phyloP scores from a whole-genome alignment of 1,284 basidiomycete species.

The Mycena citricolor region DNA sequence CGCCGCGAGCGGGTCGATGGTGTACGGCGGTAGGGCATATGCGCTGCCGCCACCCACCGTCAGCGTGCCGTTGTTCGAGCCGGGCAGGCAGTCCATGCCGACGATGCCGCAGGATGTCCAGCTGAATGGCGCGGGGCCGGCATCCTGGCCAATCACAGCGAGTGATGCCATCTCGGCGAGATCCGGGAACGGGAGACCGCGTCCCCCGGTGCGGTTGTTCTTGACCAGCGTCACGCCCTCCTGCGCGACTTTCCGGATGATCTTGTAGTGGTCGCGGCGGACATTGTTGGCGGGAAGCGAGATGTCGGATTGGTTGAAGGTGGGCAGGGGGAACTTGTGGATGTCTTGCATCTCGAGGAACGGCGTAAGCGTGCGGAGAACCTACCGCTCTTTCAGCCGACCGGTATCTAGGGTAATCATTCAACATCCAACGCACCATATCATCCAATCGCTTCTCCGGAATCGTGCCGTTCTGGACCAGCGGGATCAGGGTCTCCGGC shows the following conservation, averaged over 20 bases:
- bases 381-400: too few species aligned
- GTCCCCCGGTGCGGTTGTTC: conserved; percentile 12
- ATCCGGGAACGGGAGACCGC: conserved; percentile 15
- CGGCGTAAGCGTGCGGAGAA: conserved; percentile 12
- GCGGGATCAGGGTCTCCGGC: not conserved
- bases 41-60: conserved; percentile 20
- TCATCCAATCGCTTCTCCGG: conserved; percentile 20
- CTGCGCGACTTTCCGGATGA: conserved; percentile 19
- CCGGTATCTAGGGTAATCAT: not conserved
- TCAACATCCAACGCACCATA: conserved; percentile 1
- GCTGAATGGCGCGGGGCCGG: conserved; percentile 5
- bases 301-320: conserved; percentile 13
- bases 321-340: conserved; percentile 9
- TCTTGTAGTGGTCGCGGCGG: conserved; percentile 12
- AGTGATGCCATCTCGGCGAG: conserved; percentile 8
- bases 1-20: conserved; percentile 22
- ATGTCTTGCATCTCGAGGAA: conserved; percentile 17
- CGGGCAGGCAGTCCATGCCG: conserved; percentile 5
- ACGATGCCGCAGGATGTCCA: conserved; percentile 10
- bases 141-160: conserved; percentile 16
- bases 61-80: conserved; percentile 21
- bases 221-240: conserved; percentile 21
- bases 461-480: conserved; percentile 20
- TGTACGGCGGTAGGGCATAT: conserved; percentile 20
- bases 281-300: conserved; percentile 10